phyloP scores from a whole-genome alignment of 441 rosid genomes.

The Viola pubescens region DNA sequence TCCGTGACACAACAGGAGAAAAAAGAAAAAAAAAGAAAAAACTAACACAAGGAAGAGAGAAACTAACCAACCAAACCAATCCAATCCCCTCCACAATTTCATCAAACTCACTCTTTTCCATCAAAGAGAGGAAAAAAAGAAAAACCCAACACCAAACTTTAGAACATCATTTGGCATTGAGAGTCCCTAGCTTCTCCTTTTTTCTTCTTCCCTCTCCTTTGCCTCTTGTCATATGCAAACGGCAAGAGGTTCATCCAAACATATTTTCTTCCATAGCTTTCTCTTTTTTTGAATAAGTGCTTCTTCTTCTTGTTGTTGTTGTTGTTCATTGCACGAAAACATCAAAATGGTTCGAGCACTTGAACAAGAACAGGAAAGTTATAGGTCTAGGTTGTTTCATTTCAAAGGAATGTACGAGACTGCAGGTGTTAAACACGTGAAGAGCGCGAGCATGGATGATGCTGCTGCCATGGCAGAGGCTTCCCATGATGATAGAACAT shows the following conservation, averaged over 20 bases:
- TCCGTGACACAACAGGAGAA: neutral
- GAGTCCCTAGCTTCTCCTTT: neutral
- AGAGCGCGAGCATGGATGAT: slow-evolving; percentile 33
- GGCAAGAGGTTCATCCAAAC: neutral
- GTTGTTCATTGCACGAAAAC: neutral
- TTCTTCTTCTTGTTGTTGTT: slow-evolving; percentile 1
- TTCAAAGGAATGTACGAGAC: slow-evolving; percentile 35
- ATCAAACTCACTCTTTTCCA: slow-evolving; percentile 7
- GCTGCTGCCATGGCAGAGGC: slow-evolving; percentile 26
- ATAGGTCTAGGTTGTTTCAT: slow-evolving; percentile 38
- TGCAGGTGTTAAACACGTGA: slow-evolving; percentile 23
- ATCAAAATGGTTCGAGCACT: slow-evolving; percentile 34
- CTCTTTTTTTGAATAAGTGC: neutral
- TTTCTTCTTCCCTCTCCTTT: slow-evolving; percentile 2
- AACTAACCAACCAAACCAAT: neutral
- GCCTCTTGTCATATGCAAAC: neutral
- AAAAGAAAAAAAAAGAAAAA: neutral
- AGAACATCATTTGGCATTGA: neutral
- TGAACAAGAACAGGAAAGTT: slow-evolving; percentile 42
- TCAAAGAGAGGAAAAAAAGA: neutral
- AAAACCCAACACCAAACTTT: slow-evolving; percentile 6
- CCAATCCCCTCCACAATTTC: slow-evolving; percentile 6
- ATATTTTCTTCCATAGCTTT: neutral
- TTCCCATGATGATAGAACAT: slow-evolving; percentile 16
- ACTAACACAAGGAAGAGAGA: neutral